phyloP scores from a whole-genome alignment of 2,329 filamentous ascomycete species.

The Chaetomium strumarium region DNA sequence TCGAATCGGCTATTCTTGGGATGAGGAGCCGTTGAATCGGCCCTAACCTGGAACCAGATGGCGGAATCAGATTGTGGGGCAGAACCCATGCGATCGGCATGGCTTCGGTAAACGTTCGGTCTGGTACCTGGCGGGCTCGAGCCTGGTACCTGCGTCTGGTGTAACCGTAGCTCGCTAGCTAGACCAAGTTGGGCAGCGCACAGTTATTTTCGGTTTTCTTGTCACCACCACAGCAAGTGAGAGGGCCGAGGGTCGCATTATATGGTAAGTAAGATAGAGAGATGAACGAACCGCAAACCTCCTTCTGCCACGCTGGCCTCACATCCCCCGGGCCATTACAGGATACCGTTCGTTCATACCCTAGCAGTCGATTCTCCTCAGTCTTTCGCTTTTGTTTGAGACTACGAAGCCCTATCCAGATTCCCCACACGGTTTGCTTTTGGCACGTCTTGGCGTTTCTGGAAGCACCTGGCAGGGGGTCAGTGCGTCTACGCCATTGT shows the following conservation, averaged over 20 bases:
- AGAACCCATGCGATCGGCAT: background rate
- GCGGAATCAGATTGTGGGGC: slow-evolving; percentile 7
- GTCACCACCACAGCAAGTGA: too few species aligned
- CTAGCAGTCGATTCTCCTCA: background rate
- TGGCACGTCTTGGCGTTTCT: slow-evolving; percentile 4
- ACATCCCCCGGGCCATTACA: background rate
- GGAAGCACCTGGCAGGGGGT: background rate
- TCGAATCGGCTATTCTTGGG: slow-evolving; percentile 1
- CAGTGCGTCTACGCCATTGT: background rate
- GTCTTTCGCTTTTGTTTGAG: background rate
- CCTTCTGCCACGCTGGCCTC: too few species aligned
- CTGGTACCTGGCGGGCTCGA: too few species aligned
- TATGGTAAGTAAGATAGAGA: background rate
- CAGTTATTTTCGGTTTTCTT: background rate
- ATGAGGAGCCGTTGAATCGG: slow-evolving; percentile 7
- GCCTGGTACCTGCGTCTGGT: slow-evolving; percentile 10
- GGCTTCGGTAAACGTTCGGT: background rate
- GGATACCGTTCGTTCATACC: background rate
- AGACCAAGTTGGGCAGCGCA: background rate
- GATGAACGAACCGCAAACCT: too few species aligned
- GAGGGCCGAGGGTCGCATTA: background rate
- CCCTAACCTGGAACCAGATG: slow-evolving; percentile 1
- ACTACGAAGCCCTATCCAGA: background rate
- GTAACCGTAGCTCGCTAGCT: background rate
- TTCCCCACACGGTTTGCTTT: background rate